Evolutionary conservation across 1,284 basidiomycete genomes (phyloP), one percentile per base, ranked within the genome.

Genomic region (Ganoderma leucocontextum): DNA sequence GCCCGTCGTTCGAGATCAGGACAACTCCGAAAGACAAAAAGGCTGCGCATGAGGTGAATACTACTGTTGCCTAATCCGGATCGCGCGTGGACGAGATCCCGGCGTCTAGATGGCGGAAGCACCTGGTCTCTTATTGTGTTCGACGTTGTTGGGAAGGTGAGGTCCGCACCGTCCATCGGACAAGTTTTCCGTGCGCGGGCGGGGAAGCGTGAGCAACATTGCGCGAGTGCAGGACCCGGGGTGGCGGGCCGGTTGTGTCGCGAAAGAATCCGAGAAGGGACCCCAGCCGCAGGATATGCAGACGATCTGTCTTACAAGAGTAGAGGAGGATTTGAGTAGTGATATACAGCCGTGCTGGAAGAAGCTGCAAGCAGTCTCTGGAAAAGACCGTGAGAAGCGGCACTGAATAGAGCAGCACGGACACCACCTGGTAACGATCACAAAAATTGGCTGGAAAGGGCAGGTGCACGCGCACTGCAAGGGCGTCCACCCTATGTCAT

Each of bases 1-100:
- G 35, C 35, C 47, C 19, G 33, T 7, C 33, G 41, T 47, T 25
- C 47, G 61, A 52, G 29, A 52, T 62, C 47, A 41, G 15, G 15
- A 39, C 22, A 63, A 60, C 67, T 68, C 67, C 70, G 65, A 64
- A 64, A 62, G 49, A 71, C 70, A 67, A 71, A 71, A 71, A 66
- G 59, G 44, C 13, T 42, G 64, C 41, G 60, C 42, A 36, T 42
- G 38, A 22, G 64, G 55, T 63, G 66, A 67, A 66, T 55, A 65
- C 62, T 71, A 64, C 60, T 47, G 41, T 58, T 67, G 63, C 70
- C 67, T 60, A 61, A 67, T 55, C 22, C 33, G 67, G 70, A 33
- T 15, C n/a, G 22, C 61, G 63, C 17, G 49, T 39, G 44, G 42
- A 41, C 38, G 9, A 29, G 58, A 36, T 22, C n/a, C 38, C 15